Percentiles rank a stretch among this genome's conserved stretches.
phyloP scores from a whole-genome alignment of 805 yeast genomes.

The Priceomyces haplophilus region DNA sequence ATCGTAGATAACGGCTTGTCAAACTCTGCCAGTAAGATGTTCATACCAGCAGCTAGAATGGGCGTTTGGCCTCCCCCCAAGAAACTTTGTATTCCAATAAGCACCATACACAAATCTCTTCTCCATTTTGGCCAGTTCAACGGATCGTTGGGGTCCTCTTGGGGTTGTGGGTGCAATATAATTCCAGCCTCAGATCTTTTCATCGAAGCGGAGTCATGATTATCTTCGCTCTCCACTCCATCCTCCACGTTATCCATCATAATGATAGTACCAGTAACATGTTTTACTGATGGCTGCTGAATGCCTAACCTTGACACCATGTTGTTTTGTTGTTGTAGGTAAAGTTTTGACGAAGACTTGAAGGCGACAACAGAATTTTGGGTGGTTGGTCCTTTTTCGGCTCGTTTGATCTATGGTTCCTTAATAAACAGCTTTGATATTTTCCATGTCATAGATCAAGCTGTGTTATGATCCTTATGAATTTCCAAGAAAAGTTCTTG shows the following conservation, averaged over 20 bases:
- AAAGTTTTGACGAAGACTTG: no score
- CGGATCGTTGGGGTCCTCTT: conserved; percentile 61
- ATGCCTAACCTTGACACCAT: conserved; percentile 30
- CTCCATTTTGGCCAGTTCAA: conserved; percentile 63
- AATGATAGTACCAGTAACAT: conserved; percentile 50
- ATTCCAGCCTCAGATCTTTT: conserved; percentile 49
- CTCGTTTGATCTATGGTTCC: no score
- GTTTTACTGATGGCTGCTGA: conserved; percentile 35
- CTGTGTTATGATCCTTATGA: no score
- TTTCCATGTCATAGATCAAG: no score
- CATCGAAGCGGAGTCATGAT: conserved; percentile 20
- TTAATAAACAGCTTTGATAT: no score
- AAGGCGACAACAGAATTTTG: no score
- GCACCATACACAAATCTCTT: conserved; percentile 50
- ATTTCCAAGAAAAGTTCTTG: not conserved
- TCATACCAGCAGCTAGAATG: conserved; percentile 55
- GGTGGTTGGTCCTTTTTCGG: no score
- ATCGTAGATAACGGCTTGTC: conserved; percentile 37
- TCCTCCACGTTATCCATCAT: conserved; percentile 31
- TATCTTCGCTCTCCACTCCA: not conserved
- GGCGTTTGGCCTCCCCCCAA: conserved; percentile 64
- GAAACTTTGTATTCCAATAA: conserved; percentile 56
- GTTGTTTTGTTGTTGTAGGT: not conserved
- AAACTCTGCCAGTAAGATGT: conserved; percentile 41
- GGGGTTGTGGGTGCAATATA: conserved; percentile 60